Base-by-base conservation (phyloP, 345 rosid genomes). In the Kandelia obovata region DNA sequence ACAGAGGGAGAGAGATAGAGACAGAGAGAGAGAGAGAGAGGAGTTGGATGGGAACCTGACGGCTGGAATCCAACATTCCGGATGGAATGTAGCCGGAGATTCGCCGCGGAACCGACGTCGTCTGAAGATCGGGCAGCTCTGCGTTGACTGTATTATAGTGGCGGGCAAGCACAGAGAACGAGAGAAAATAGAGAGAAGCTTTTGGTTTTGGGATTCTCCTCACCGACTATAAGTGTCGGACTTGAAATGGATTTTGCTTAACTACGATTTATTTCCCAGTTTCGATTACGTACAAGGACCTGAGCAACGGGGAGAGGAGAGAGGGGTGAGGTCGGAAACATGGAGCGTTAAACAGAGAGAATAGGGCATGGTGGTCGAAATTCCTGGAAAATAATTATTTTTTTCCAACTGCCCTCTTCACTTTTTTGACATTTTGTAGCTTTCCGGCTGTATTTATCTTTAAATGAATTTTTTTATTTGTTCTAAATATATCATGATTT, bases 221-320 rank as follows among this genome's bases (percentile, higher is more conserved):
- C 79, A 78, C 84, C 82, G 82, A 78, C 79, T 16, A 10, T 1
- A 39, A 52, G 78, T 20, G 78, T 76, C 80, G 88, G 85, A 84
- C 70, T 71, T 72, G 77, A 84, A 81, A 77, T 63, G 81, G 68
- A 73, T 74, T 74, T 55, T 32, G 65, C 65, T 80, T 72, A 81
- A 83, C 80, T 83, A 62, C 57, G 72, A 71, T 82, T 78, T 23
- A 79, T 75, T 73, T 65, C 37, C 63, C 69, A 52, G 74, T 53
- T 79, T 76, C 68, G 79, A 78, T 85, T 82, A 78, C 87, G 80
- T 16, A 20, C 3, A 16, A 5, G 17, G 49, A 34, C 49, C 26
- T 0, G 58, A n/a, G 58, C 21, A 0, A 20, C 26, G 0, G 46
- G 68, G 52, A 51, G 62, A 64, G n/a, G 47, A 21, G 21, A 21